Evolutionary conservation across 1,284 basidiomycete species (phyloP), one percentile per base, ranked within the genome.

Genomic region (Ustilago loliicola): DNA sequence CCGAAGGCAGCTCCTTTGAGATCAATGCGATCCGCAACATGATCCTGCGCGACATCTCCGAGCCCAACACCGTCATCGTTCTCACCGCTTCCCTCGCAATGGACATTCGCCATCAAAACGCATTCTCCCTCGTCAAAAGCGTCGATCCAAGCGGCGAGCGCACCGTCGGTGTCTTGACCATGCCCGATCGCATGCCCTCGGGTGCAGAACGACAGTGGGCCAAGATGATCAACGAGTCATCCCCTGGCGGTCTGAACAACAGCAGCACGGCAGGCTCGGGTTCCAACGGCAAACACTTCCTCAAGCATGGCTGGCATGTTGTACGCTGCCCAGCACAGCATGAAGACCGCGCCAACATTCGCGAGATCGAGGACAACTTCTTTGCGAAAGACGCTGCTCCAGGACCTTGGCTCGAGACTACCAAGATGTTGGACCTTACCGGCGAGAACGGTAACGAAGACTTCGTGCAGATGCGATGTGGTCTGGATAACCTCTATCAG

Each of bases 281-380:
- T 21, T 61, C 53, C 10, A 48, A 48, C 17, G 45, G 56, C 54
- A 42, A 42, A 19, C n/a, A 65, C 6, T 57, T 34, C 52, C 62
- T 71, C 32, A 61, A 66, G 50, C 70, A 72, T 13, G 70, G 70
- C n/a, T 72, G 70, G 65, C 61, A 72, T 38, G 65, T 72, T 8
- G 61, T 72, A 1, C 64, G 65, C 19, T 67, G 70, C 30, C 64
- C 60, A n/a, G 56, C 64, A 8, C 61, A 57, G 23, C n/a, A 62
- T 17, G 70, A 72, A 48, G 50, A 54, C 15, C 63, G 53, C n/a
- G 8, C 1, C n/a, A 29, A 36, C 11, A 58, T 66, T 30, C n/a
- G 30, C 27, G 11, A 53, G 8, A 54, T 66, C 15, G 69, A 72
- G 51, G 11, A 38, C 10, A 17, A 15, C 17, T 61, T 71, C 53